These are phyloP conservation scores for Leptodontidium sp. DNA, from an alignment of 2,329 filamentous ascomycete genomes.

Conservation along the genomic window DNA sequence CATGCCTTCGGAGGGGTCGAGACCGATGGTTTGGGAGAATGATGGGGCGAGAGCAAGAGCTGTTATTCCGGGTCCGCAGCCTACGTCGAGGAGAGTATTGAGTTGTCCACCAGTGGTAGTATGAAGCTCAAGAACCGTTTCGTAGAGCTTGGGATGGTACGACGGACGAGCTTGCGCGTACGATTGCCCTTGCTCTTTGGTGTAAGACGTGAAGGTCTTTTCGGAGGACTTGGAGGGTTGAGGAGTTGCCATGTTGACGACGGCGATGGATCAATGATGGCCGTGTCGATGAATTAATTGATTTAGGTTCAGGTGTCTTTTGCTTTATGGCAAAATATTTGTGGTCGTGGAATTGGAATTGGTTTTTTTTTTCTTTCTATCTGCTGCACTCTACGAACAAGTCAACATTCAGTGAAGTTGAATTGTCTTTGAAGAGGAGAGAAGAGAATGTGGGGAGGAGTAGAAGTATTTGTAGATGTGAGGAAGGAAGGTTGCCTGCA, in stretches of 20 bases:
- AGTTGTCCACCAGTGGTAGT: slow-evolving; percentile 32
- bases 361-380: background rate
- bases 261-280: background rate
- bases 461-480: background rate
- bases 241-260: slow-evolving; percentile 12
- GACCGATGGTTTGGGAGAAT: slow-evolving; percentile 39
- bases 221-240: slow-evolving; percentile 27
- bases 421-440: background rate
- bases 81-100: slow-evolving; percentile 40
- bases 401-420: background rate
- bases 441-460: background rate
- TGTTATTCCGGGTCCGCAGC: slow-evolving; percentile 42
- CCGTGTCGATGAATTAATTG: background rate
- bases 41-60: slow-evolving; percentile 35
- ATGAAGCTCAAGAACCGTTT: slow-evolving; percentile 35
- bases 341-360: background rate
- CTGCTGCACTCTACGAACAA: background rate
- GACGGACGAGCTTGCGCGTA: slow-evolving; percentile 37
- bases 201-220: slow-evolving; percentile 40
- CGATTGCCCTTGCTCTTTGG: slow-evolving; percentile 34
- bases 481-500: background rate
- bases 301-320: background rate
- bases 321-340: background rate
- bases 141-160: slow-evolving; percentile 31
- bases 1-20: slow-evolving; percentile 41